phyloP scores from a whole-genome alignment of 23 red algal species.

The Gracilaria vermiculophylla region DNA sequence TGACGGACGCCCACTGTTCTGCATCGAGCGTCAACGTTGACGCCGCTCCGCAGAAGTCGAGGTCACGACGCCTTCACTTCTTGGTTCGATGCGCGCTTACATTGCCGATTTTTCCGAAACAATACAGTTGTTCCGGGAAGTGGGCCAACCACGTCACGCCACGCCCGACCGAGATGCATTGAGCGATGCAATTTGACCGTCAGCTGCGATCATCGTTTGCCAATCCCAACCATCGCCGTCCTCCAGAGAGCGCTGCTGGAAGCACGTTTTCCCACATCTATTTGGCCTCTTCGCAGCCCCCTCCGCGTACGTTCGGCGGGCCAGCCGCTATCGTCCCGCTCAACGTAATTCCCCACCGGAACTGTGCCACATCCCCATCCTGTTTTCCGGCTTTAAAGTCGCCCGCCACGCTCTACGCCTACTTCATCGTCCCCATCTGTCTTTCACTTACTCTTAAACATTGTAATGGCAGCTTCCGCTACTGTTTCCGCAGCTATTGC shows the following conservation, averaged over 20 bases:
- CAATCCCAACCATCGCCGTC: not conserved
- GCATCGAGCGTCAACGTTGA: no score
- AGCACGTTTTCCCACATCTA: not conserved
- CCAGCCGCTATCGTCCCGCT: not conserved
- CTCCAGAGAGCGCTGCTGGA: not conserved
- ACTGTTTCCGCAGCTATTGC: conserved; percentile 11
- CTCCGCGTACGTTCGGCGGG: not conserved
- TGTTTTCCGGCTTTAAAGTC: no score
- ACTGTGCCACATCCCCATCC: not conserved
- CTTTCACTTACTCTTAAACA: not conserved
- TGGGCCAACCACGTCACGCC: not conserved
- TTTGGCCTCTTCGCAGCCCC: no score
- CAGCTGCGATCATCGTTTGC: not conserved
- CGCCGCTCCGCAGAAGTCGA: no score
- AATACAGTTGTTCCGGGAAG: not conserved
- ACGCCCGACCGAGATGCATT: no score
- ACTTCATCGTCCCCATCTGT: not conserved
- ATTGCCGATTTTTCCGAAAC: not conserved
- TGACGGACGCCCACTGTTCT: no score
- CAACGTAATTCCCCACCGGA: not conserved
- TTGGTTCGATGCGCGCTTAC: not conserved
- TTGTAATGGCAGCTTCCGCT: not conserved
- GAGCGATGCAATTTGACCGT: no score
- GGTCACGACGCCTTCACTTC: no score
- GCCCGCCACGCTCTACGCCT: not conserved